Percentiles rank a stretch among this genome's conserved stretches.
These are phyloP conservation scores for Symmetrospora coprosmae DNA, from an alignment of 768 basidiomycete species.

Conservation along the genomic window DNA sequence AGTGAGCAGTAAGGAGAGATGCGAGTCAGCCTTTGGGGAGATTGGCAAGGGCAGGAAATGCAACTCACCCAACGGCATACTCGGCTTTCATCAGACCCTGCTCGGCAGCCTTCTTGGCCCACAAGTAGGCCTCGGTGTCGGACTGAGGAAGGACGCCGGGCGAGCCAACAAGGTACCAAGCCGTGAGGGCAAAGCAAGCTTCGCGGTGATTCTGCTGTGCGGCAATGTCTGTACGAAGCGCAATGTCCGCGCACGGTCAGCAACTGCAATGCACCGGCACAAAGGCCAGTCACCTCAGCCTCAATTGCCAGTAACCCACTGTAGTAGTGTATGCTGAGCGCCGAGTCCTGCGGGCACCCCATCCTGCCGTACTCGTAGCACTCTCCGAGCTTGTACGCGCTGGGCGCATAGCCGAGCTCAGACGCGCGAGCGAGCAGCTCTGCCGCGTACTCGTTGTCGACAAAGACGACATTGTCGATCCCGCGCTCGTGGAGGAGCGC, in stretches of 20 bases:
- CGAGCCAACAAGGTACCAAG: conserved; percentile 98
- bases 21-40: not conserved
- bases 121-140: conserved; percentile 92
- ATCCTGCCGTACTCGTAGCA: conserved; percentile 99
- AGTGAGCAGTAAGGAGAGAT: not conserved
- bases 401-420: conserved; percentile 90
- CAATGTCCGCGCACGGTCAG: not conserved
- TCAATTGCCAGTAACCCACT: conserved; percentile 27
- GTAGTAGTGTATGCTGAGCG: conserved; percentile 96
- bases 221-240: conserved; percentile 66
- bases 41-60: not conserved
- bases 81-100: conserved; percentile 83
- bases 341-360: conserved; percentile 93
- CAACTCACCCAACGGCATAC: conserved; percentile 73
- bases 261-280: not conserved
- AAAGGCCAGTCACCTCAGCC: too few species aligned
- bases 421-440: conserved; percentile 89
- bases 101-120: conserved; percentile 92
- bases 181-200: conserved; percentile 92
- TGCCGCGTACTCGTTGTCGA: conserved; percentile 79
- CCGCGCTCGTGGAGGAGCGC: conserved; percentile 87
- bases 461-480: conserved; percentile 88
- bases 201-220: conserved; percentile 94
- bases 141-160: conserved; percentile 95
- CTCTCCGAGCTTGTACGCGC: conserved; percentile 86